Conservation (phyloP, 139 green algal species). For the Chlamydomonas sphaeroides region DNA sequence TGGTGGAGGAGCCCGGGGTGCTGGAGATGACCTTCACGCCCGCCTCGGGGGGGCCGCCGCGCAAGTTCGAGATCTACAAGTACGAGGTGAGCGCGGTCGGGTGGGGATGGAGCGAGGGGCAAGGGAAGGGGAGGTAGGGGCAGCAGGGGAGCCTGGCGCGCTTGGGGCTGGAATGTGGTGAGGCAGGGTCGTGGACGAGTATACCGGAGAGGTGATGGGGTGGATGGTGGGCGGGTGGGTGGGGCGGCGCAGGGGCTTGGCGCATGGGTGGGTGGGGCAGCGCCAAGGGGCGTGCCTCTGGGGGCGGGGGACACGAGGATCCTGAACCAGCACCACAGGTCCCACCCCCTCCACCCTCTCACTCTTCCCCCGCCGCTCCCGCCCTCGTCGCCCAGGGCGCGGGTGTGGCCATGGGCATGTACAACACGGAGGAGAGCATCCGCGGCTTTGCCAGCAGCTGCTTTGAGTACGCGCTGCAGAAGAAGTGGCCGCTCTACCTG, state of each 20-base stretch:
- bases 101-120: not conserved
- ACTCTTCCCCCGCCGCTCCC: no score
- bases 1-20: slow-evolving; percentile 81
- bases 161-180: not conserved
- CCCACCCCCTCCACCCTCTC: no score
- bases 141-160: not conserved
- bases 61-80: slow-evolving; percentile 74
- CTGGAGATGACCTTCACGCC: slow-evolving; percentile 84
- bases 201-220: not conserved
- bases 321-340: no score
- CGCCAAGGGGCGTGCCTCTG: not conserved
- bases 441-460: slow-evolving; percentile 89
- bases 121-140: not conserved
- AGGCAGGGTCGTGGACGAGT: not conserved
- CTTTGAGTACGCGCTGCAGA: slow-evolving; percentile 90
- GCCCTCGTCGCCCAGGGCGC: not conserved
- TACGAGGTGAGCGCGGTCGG: slow-evolving; percentile 66
- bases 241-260: no score
- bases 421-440: slow-evolving; percentile 97
- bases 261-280: no score
- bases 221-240: no score
- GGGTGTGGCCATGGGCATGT: slow-evolving; percentile 86
- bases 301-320: no score
- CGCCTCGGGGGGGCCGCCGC: slow-evolving; percentile 55
- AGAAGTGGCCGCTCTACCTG: slow-evolving; percentile 91